Percentiles rank a stretch among this genome's conserved stretches.
phyloP scores from a whole-genome alignment of 2,329 filamentous ascomycete genomes.

The Ophiostoma novo-ulmi region DNA sequence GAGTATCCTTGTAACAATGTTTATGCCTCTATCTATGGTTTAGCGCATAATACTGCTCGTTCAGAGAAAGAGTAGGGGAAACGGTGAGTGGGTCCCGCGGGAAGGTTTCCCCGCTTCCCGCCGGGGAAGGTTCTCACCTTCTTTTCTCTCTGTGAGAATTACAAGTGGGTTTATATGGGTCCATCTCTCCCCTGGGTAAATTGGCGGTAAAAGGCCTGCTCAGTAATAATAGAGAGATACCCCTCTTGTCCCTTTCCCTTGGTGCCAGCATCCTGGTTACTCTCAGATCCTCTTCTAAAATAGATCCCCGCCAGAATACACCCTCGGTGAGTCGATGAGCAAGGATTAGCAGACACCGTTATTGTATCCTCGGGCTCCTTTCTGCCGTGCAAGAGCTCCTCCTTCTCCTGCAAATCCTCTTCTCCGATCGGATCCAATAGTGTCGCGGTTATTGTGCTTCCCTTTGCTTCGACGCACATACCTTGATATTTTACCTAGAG shows the following conservation, averaged over 20 bases:
- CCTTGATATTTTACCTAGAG: neutral
- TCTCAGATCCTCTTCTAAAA: slow-evolving; percentile 3
- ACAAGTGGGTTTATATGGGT: neutral
- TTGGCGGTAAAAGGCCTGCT: neutral
- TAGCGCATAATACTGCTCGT: neutral
- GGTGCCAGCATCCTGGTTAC: neutral
- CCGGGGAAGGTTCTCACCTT: neutral
- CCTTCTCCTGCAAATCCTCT: neutral
- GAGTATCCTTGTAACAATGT: neutral
- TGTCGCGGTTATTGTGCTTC: neutral
- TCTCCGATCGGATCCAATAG: neutral
- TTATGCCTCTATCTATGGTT: neutral
- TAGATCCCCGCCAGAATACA: neutral
- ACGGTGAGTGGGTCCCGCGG: neutral
- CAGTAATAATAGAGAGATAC: too few relatives aligned
- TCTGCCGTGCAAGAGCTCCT: too few relatives aligned
- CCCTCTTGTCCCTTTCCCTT: too few relatives aligned
- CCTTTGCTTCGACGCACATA: neutral
- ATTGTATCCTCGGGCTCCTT: too few relatives aligned
- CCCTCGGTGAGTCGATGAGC: slow-evolving; percentile 6
- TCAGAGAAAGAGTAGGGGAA: neutral
- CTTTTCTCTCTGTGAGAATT: neutral
- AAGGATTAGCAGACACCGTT: neutral
- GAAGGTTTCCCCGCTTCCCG: neutral
- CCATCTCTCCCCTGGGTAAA: neutral